phyloP scores from a whole-genome alignment of 2,329 filamentous ascomycete species.

The Neopestalotiopsis sp. region DNA sequence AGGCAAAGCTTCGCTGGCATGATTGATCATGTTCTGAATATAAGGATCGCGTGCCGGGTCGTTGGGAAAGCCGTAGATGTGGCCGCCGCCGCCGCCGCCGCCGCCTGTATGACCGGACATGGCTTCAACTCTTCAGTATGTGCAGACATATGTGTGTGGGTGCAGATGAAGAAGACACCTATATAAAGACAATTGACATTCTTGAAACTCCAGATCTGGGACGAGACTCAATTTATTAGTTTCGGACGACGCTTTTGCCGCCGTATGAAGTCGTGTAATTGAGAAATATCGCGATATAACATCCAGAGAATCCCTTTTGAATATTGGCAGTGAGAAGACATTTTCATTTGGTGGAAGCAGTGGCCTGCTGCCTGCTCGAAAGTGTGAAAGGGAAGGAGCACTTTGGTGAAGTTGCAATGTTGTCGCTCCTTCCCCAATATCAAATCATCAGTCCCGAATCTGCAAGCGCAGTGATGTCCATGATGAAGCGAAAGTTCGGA shows the following conservation, averaged over 20 bases:
- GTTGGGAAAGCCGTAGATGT: slow-evolving; percentile 27
- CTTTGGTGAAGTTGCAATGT: neutral
- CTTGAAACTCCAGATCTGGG: neutral
- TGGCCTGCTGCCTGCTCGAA: slow-evolving; percentile 11
- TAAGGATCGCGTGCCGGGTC: slow-evolving; percentile 29
- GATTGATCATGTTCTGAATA: slow-evolving; percentile 36
- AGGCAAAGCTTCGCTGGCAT: slow-evolving; percentile 31
- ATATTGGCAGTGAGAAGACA: neutral
- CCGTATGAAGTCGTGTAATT: neutral
- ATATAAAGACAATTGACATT: neutral
- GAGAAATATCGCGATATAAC: neutral
- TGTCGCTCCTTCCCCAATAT: neutral
- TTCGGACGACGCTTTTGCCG: neutral
- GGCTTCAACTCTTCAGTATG: neutral
- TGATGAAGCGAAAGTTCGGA: no score
- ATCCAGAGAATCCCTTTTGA: neutral
- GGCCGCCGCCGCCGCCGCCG: slow-evolving; percentile 12
- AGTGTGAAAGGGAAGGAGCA: slow-evolving; percentile 12
- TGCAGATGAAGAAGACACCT: neutral
- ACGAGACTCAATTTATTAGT: neutral
- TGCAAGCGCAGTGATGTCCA: neutral
- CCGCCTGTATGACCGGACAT: slow-evolving; percentile 30
- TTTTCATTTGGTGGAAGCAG: neutral
- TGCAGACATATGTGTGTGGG: neutral
- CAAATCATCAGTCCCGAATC: neutral